phyloP scores from a whole-genome alignment of 768 basidiomycete genomes.

The Auriscalpium microsporum region DNA sequence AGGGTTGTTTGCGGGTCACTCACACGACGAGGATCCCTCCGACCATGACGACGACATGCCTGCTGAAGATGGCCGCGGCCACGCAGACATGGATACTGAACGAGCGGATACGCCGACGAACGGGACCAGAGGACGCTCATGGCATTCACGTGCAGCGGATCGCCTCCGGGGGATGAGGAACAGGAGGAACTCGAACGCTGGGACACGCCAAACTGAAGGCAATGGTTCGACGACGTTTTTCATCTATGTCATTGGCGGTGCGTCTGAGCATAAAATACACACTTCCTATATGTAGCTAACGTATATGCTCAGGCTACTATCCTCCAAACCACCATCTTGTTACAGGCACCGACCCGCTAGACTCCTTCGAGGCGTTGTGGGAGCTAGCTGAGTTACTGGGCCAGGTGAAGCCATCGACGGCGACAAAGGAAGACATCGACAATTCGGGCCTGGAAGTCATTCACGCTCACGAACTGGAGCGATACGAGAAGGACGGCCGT shows the following conservation, averaged over 20 bases:
- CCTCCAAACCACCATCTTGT: constrained; percentile 85
- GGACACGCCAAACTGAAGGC: constrained; percentile 11
- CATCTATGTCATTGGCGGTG: constrained; percentile 85
- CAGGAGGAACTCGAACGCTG: constrained; percentile 9
- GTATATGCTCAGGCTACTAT: constrained; percentile 61
- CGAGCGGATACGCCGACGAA: neutral
- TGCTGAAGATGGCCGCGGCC: neutral
- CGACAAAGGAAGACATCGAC: constrained; percentile 75
- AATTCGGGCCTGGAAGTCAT: constrained; percentile 76
- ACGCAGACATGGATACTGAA: neutral
- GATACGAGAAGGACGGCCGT: constrained; percentile 52
- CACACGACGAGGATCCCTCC: neutral
- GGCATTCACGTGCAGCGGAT: constrained; percentile 58
- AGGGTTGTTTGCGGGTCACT: neutral
- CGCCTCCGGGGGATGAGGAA: constrained; percentile 49
- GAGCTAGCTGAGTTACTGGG: constrained; percentile 80
- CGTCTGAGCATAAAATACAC: constrained; percentile 12
- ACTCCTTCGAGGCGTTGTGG: constrained; percentile 74
- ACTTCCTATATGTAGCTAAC: too few relatives aligned
- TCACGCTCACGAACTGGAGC: constrained; percentile 31
- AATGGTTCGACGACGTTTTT: constrained; percentile 63
- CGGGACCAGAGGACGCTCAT: constrained; percentile 31
- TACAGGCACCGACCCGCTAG: constrained; percentile 62
- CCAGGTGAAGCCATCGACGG: constrained; percentile 76
- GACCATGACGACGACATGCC: neutral